phyloP scores from a whole-genome alignment of 148 eudicot genomes.

The Silene latifolia region DNA sequence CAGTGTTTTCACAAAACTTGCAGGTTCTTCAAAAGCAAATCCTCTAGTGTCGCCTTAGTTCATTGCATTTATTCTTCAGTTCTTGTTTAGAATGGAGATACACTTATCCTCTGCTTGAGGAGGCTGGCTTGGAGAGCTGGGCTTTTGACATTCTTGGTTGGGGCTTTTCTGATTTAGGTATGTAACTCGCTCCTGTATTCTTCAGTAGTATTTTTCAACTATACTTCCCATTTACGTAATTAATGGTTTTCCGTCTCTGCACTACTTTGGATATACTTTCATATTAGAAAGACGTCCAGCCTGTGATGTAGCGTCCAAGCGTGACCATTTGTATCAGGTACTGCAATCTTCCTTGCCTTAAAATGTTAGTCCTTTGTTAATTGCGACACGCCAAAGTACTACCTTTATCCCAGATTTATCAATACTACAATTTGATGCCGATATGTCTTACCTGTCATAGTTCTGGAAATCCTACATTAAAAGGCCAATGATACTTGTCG shows the following conservation, averaged over 20 bases:
- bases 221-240: neutral
- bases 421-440: slow-evolving; percentile 3
- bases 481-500: slow-evolving; percentile 79
- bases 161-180: slow-evolving; percentile 93
- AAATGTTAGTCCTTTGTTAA: neutral
- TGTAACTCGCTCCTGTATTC: slow-evolving; percentile 7
- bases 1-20: slow-evolving; percentile 1
- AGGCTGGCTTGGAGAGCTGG: slow-evolving; percentile 83
- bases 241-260: neutral
- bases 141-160: slow-evolving; percentile 95
- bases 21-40: slow-evolving; percentile 1
- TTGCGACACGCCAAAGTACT: no score
- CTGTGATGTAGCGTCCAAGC: slow-evolving; percentile 78
- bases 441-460: slow-evolving; percentile 30
- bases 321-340: slow-evolving; percentile 89
- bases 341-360: slow-evolving; percentile 14
- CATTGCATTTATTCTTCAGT: slow-evolving; percentile 59
- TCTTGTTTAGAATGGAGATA: slow-evolving; percentile 98
- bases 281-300: slow-evolving; percentile 57
- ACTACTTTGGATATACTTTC: slow-evolving; percentile 2
- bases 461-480: slow-evolving; percentile 73
- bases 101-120: slow-evolving; percentile 83
- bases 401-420: no score
- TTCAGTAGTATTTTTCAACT: no score
- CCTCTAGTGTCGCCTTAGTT: slow-evolving; percentile 29